Evolutionary conservation across 805 yeast species (phyloP), one percentile per base, ranked within the genome.

Genomic region (Suhomyces prunicola): DNA sequence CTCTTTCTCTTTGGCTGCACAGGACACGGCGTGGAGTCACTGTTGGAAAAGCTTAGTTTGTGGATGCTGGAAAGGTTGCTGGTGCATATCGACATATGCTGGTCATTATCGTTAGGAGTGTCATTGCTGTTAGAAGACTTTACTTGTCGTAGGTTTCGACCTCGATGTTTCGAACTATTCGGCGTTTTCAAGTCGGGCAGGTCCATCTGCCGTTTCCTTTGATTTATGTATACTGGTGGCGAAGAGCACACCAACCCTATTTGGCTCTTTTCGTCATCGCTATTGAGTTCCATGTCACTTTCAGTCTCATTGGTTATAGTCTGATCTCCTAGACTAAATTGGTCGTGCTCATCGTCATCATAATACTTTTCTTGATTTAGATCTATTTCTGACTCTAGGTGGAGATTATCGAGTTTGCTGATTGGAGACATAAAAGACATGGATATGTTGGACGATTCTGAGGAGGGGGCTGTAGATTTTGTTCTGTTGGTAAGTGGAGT

Each of bases 11-110:
- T 58, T 6, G 78, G 76, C 45, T 73, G 74, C 2, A 65, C 57
- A 2, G 79, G 79, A 53, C 79, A 74, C 9, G 79, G 79, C 3
- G 79, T 74, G 9, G 77, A 71, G 59, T 74, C 76, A 15, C 73
- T 67, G n/a, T 62, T 64, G 24, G 71, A 65, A 44, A 69, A 68
- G 53, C 72, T 67, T 33, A 60, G 41, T 50, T 63, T 66, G 55
- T 58, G 54, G 42, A 59, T 48, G 29, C 47, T 44, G 39, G 54
- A 47, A 23, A 55, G 56, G 13, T 57, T 57, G 24, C 53, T 57
- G 44, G 53, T 58, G 33, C 60, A 56, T 15, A 58, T 55, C 19
- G 65, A 63, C 67, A 63, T 63, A 45, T 56, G 53, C 35, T 52
- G 44, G 19, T 56, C 57, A 17, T 46, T 48, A 26, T 47, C 50